A percentile compares a stretch with the other conserved stretches of the same genome.
Conservation (phyloP, 2,329 filamentous ascomycete genomes). For the Huntiella omanensis region DNA sequence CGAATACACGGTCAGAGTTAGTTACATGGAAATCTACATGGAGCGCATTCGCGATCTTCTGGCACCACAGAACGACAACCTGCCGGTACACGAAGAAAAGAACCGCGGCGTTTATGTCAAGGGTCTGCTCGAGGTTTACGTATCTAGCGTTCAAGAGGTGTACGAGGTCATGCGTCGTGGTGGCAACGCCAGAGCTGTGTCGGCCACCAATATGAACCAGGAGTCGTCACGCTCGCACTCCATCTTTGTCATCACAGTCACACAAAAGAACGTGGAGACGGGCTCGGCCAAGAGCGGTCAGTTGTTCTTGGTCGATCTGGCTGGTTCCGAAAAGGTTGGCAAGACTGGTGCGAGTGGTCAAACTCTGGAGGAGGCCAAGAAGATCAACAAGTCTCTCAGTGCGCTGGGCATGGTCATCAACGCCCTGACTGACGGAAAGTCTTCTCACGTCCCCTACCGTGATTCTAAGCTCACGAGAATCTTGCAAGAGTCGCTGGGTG, state of each 20-base stretch:
- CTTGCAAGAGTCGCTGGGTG: conserved; percentile 87
- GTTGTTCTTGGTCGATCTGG: conserved; percentile 92
- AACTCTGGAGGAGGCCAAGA: conserved; percentile 94
- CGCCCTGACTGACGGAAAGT: conserved; percentile 89
- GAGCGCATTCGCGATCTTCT: conserved; percentile 90
- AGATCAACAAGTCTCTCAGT: conserved; percentile 99
- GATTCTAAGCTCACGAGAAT: conserved; percentile 97
- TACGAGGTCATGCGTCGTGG: conserved; percentile 93
- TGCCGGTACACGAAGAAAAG: conserved; percentile 97
- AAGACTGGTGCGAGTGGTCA: conserved; percentile 97
- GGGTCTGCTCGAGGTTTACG: conserved; percentile 83
- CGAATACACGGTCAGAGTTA: conserved; percentile 95
- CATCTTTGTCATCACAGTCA: conserved; percentile 92
- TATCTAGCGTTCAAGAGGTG: conserved; percentile 86
- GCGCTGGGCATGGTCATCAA: conserved; percentile 99
- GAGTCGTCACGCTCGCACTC: conserved; percentile 97
- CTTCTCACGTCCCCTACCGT: conserved; percentile 85
- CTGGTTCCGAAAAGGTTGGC: conserved; percentile 94
- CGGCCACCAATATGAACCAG: conserved; percentile 97
- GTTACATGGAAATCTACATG: conserved; percentile 99
- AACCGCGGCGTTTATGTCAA: conserved; percentile 93
- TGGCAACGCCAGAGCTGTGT: conserved; percentile 74
- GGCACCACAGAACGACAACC: conserved; percentile 81
- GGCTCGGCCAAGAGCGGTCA: conserved; percentile 92
- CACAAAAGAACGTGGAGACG: conserved; percentile 93